A percentile compares a stretch with the other conserved stretches of the same genome.
Conservation (phyloP, 1,284 basidiomycete genomes). For the Cerrena zonata region DNA sequence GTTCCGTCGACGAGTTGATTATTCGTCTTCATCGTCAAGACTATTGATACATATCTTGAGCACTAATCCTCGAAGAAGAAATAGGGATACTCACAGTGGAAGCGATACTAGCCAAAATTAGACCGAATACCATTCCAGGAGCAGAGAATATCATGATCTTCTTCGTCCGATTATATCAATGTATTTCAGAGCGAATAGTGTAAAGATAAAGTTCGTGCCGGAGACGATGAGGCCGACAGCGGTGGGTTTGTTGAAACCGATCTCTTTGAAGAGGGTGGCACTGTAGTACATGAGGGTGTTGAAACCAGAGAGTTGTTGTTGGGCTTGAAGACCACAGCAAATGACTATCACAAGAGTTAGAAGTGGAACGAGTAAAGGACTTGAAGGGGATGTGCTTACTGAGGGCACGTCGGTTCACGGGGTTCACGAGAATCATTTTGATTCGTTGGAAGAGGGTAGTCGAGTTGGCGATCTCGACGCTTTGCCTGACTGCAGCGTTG, state of each 20-base stretch:
- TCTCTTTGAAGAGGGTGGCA: constrained; percentile 74
- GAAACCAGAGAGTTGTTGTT: constrained; percentile 76
- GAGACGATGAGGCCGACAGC: constrained; percentile 76
- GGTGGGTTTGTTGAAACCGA: constrained; percentile 77
- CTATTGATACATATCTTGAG: constrained; percentile 39
- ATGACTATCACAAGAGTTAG: constrained; percentile 43
- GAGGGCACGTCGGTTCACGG: constrained; percentile 64
- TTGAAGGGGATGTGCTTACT: constrained; percentile 39
- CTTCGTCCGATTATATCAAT: constrained; percentile 77
- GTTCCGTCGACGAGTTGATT: constrained; percentile 62
- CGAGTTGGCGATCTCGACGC: constrained; percentile 54
- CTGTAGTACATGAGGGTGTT: constrained; percentile 56
- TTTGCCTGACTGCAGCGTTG: constrained; percentile 57
- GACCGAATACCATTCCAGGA: constrained; percentile 72
- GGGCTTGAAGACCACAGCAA: constrained; percentile 74
- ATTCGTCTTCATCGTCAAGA: constrained; percentile 61
- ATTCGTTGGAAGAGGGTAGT: constrained; percentile 59
- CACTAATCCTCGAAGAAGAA: too few species aligned
- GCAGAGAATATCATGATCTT: constrained; percentile 73
- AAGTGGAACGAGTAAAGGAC: not conserved
- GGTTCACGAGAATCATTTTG: constrained; percentile 48
- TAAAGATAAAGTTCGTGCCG: constrained; percentile 78
- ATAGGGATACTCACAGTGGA: constrained; percentile 54
- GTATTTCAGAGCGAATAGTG: constrained; percentile 74
- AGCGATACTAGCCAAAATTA: constrained; percentile 65